Evolutionary conservation across 768 basidiomycete species (phyloP).

Genomic region (Agaricus subrufescens): DNA sequence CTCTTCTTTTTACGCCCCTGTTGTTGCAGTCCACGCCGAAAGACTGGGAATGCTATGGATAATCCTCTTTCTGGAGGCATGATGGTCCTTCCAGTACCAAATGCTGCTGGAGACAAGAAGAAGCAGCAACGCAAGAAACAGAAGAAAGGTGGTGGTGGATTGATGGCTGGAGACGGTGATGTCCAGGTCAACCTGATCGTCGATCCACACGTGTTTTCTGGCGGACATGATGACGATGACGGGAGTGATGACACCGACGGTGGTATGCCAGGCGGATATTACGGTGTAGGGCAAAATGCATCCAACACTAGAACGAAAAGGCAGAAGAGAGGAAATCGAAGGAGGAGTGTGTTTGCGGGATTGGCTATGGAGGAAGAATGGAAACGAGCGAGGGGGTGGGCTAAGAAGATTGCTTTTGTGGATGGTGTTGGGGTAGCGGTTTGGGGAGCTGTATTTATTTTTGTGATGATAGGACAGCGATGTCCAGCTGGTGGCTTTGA

Average conservation of each 20-base stretch:
- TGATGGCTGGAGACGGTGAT: constrained; percentile 27
- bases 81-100: constrained; percentile 51
- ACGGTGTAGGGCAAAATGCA: constrained; percentile 10
- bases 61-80: constrained; percentile 38
- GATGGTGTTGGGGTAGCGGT: constrained; percentile 43
- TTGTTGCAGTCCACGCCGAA: constrained; percentile 32
- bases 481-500: constrained; percentile 60
- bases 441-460: constrained; percentile 59
- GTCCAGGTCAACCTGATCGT: constrained; percentile 75
- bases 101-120: constrained; percentile 29
- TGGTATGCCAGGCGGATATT: constrained; percentile 32
- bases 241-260: constrained; percentile 28
- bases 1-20: constrained; percentile 58
- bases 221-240: constrained; percentile 30
- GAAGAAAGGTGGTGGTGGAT: constrained; percentile 35
- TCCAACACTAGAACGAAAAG: constrained; percentile 13
- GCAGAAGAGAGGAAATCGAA: constrained; percentile 31
- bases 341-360: constrained; percentile 54
- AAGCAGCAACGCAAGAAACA: constrained; percentile 32
- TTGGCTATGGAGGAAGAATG: constrained; percentile 63
- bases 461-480: constrained; percentile 53
- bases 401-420: constrained; percentile 46
- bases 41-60: constrained; percentile 14
- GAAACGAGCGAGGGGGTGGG: constrained; percentile 48
- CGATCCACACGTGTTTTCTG: constrained; percentile 53